Percentiles rank a stretch among this genome's conserved stretches.
Evolutionary conservation across 73 alveolate species (phyloP).

Genomic region (Tetrahymena elliotti): DNA sequence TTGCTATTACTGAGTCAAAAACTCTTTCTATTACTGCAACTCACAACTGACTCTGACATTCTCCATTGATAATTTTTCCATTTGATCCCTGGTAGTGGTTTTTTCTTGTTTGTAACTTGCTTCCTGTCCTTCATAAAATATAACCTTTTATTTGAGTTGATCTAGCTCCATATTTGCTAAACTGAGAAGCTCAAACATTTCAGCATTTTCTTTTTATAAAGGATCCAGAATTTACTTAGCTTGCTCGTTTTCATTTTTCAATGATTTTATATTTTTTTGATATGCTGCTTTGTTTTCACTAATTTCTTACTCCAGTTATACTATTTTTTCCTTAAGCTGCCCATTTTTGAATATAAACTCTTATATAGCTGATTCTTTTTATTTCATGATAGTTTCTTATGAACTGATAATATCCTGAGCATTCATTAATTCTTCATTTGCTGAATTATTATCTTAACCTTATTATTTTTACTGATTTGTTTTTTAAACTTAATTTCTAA

Average conservation of each 20-base stretch:
- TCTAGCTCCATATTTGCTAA: neutral
- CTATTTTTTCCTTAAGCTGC: neutral
- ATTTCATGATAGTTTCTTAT: neutral
- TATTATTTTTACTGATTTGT: neutral
- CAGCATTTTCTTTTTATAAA: neutral
- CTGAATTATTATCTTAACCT: neutral
- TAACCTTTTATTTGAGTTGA: neutral
- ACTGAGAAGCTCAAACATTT: neutral
- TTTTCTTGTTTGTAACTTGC: neutral
- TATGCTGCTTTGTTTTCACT: neutral
- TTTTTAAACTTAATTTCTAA: neutral
- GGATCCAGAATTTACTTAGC: neutral
- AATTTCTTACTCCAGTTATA: neutral
- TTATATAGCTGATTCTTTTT: neutral
- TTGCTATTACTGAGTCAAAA: neutral
- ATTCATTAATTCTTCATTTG: neutral
- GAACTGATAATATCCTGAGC: neutral
- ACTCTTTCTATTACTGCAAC: neutral
- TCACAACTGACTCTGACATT: neutral
- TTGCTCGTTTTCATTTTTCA: neutral
- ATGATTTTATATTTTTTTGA: neutral
- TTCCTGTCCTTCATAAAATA: neutral
- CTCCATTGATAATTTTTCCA: neutral
- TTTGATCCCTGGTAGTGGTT: neutral
- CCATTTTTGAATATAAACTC: neutral